phyloP scores from a whole-genome alignment of 2,329 filamentous ascomycete species.

The Taxawa tesnikishii region DNA sequence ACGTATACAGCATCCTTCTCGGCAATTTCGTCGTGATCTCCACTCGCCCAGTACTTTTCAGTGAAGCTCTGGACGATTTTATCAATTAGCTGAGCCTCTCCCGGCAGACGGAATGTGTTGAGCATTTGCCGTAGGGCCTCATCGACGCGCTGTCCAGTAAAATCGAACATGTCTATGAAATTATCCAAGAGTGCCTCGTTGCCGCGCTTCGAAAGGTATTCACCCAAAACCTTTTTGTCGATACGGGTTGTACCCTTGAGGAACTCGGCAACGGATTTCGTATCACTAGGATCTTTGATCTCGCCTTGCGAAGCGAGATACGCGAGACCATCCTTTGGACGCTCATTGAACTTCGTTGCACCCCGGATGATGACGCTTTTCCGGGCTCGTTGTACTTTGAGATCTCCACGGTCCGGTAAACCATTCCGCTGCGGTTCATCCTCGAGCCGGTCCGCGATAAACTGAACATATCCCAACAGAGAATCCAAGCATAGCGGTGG shows the following conservation, averaged over 20 bases:
- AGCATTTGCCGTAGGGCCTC: constrained; percentile 81
- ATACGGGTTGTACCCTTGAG: constrained; percentile 76
- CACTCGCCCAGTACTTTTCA: constrained; percentile 66
- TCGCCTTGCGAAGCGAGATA: constrained; percentile 79
- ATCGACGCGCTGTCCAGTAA: constrained; percentile 73
- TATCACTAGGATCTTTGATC: constrained; percentile 62
- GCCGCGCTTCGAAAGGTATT: constrained; percentile 82
- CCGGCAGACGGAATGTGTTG: constrained; percentile 84
- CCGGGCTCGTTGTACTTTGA: constrained; percentile 61
- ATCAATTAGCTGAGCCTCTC: constrained; percentile 86
- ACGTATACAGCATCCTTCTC: constrained; percentile 84
- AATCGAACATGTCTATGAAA: constrained; percentile 82
- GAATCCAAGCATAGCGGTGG: constrained; percentile 90
- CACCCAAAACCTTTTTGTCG: constrained; percentile 82
- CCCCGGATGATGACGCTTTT: constrained; percentile 88
- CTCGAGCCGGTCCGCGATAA: constrained; percentile 74
- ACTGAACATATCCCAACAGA: constrained; percentile 80
- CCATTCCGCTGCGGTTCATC: constrained; percentile 52
- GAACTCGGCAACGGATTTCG: constrained; percentile 71
- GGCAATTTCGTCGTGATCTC: constrained; percentile 60
- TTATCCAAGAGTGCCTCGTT: constrained; percentile 77
- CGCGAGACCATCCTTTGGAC: constrained; percentile 75
- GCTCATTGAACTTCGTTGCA: constrained; percentile 87
- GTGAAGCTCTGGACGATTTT: constrained; percentile 81
- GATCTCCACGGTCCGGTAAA: constrained; percentile 49